Conservation (phyloP, 768 basidiomycete genomes). For the Suillus variegatus region DNA sequence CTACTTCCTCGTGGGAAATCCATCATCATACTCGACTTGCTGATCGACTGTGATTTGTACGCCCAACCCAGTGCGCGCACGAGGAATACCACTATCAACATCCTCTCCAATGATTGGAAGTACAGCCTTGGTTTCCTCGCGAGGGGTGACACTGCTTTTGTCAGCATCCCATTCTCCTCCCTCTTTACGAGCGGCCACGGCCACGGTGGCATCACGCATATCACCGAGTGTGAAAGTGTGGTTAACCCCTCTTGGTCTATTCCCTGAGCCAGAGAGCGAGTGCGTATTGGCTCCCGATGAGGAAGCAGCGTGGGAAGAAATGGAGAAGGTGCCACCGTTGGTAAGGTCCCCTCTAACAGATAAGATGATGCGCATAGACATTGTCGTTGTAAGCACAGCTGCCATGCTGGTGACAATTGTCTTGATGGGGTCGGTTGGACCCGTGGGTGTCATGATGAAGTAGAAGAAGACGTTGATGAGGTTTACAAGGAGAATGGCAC, state of each 20-base stretch:
- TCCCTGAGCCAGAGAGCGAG: slow-evolving; percentile 28
- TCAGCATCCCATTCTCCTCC: slow-evolving; percentile 40
- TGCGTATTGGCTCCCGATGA: slow-evolving; percentile 52
- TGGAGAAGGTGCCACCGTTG: slow-evolving; percentile 68
- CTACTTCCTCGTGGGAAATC: slow-evolving; percentile 18
- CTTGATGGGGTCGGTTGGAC: slow-evolving; percentile 63
- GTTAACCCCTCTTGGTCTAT: slow-evolving; percentile 28
- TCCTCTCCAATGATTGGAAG: slow-evolving; percentile 36
- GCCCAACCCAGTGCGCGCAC: slow-evolving; percentile 34
- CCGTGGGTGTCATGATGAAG: slow-evolving; percentile 77
- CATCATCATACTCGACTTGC: slow-evolving; percentile 53
- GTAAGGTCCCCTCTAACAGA: slow-evolving; percentile 76
- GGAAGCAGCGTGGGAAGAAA: slow-evolving; percentile 43
- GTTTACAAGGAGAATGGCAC: slow-evolving; percentile 79
- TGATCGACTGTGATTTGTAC: slow-evolving; percentile 61
- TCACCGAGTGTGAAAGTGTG: slow-evolving; percentile 46
- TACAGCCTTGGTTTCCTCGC: slow-evolving; percentile 37
- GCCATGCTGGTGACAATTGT: slow-evolving; percentile 87
- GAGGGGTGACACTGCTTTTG: slow-evolving; percentile 43
- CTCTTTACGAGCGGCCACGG: slow-evolving; percentile 46
- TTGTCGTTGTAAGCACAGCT: slow-evolving; percentile 83
- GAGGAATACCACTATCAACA: slow-evolving; percentile 18
- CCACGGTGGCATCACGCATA: slow-evolving; percentile 55
- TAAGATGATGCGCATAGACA: slow-evolving; percentile 86
- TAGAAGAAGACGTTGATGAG: slow-evolving; percentile 84